Conservation (phyloP, 371 early-diverging fungal species). For the Mucor indicus region DNA sequence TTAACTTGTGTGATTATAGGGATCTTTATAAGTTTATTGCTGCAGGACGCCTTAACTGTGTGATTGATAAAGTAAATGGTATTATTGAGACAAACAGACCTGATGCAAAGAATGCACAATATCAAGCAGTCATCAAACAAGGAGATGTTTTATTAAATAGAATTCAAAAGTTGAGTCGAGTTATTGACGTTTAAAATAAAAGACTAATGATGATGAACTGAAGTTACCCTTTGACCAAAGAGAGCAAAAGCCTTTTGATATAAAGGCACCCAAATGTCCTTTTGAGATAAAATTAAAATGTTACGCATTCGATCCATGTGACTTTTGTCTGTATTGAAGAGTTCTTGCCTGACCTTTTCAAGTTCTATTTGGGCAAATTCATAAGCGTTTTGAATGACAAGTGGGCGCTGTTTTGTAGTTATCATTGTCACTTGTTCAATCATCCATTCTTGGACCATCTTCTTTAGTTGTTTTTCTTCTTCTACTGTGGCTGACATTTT, state of each 20-base stretch:
- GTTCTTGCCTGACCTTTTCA: constrained; percentile 19
- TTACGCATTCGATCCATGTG: constrained; percentile 19
- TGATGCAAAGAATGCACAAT: constrained; percentile 95
- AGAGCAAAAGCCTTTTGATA: constrained; percentile 9
- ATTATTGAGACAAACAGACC: constrained; percentile 96
- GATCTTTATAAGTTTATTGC: constrained; percentile 97
- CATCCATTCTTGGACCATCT: constrained; percentile 10
- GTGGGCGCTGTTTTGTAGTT: constrained; percentile 4
- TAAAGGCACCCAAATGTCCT: constrained; percentile 14
- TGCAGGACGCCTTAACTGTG: constrained; percentile 95
- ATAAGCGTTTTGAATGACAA: constrained; percentile 11
- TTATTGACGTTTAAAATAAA: constrained; percentile 70
- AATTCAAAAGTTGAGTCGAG: constrained; percentile 93
- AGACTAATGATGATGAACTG: too few relatives aligned
- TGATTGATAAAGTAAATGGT: constrained; percentile 98
- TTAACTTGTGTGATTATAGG: too few relatives aligned
- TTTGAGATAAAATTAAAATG: constrained; percentile 18
- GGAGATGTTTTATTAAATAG: constrained; percentile 94
- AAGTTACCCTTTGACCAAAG: background rate
- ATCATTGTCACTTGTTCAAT: constrained; percentile 10
- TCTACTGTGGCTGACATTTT: constrained; percentile 5
- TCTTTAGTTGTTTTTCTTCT: constrained; percentile 16
- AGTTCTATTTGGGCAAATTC: constrained; percentile 17
- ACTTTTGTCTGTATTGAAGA: constrained; percentile 12
- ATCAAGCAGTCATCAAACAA: constrained; percentile 93